These are phyloP conservation scores for Aspergillus felis DNA, from an alignment of 2,329 filamentous ascomycete genomes.

Conservation along the genomic window DNA sequence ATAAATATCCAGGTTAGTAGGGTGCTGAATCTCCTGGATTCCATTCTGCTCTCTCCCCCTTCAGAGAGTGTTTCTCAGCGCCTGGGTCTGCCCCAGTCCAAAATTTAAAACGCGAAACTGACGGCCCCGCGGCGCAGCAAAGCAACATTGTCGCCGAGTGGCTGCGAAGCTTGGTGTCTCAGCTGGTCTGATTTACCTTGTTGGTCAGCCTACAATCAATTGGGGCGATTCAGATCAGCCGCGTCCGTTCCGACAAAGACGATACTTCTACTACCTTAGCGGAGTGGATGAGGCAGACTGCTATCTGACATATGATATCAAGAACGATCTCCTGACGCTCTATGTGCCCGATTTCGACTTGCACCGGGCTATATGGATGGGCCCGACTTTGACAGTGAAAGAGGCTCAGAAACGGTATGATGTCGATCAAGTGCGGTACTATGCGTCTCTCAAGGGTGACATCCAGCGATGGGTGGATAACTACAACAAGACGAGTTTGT, in stretches of 20 bases:
- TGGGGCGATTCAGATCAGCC: slow-evolving; percentile 59
- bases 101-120: slow-evolving; percentile 4
- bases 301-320: slow-evolving; percentile 55
- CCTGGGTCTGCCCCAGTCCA: slow-evolving; percentile 2
- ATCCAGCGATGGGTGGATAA: slow-evolving; percentile 40
- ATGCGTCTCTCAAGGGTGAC: slow-evolving; percentile 46
- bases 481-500: slow-evolving; percentile 21
- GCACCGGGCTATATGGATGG: slow-evolving; percentile 41
- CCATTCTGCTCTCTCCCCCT: neutral
- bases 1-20: slow-evolving; percentile 41
- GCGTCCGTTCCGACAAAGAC: slow-evolving; percentile 54
- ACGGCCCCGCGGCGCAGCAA: slow-evolving; percentile 34
- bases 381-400: slow-evolving; percentile 42
- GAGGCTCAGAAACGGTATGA: slow-evolving; percentile 62
- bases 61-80: neutral
- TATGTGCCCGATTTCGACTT: slow-evolving; percentile 69
- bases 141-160: slow-evolving; percentile 47
- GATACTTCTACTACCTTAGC: slow-evolving; percentile 61
- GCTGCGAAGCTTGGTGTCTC: slow-evolving; percentile 40
- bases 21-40: neutral
- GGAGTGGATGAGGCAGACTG: slow-evolving; percentile 54
- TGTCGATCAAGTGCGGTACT: slow-evolving; percentile 66
- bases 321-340: slow-evolving; percentile 60
- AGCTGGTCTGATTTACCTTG: slow-evolving; percentile 54
- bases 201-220: slow-evolving; percentile 47